Evolutionary conservation across 1,284 basidiomycete species (phyloP).

Genomic region (Quambalaria eucalypti): DNA sequence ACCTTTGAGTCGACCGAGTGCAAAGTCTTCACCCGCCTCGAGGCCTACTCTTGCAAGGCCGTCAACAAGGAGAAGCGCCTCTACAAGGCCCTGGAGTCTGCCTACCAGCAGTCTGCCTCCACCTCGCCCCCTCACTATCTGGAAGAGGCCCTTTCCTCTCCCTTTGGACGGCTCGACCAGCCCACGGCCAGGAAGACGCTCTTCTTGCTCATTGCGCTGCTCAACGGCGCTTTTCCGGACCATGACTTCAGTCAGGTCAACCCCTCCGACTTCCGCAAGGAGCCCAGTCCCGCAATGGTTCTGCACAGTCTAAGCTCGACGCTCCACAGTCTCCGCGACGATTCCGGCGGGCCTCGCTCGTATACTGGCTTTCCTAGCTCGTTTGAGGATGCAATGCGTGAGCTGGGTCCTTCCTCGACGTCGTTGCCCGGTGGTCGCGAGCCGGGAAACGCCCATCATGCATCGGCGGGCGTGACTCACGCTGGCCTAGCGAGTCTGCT

Average conservation of each 20-base stretch:
- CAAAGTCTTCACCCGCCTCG: slow-evolving; percentile 81
- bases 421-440: not conserved
- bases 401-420: not conserved
- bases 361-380: slow-evolving; percentile 31
- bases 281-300: slow-evolving; percentile 49
- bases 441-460: too few relatives aligned
- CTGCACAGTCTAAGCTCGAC: slow-evolving; percentile 43
- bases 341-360: slow-evolving; percentile 24
- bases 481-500: slow-evolving; percentile 76
- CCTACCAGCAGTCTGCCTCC: slow-evolving; percentile 36
- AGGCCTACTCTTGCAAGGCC: slow-evolving; percentile 96
- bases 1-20: slow-evolving; percentile 68
- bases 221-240: slow-evolving; percentile 95
- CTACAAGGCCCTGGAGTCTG: slow-evolving; percentile 65
- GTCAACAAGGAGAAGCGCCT: slow-evolving; percentile 93
- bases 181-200: slow-evolving; percentile 68
- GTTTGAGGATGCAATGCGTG: slow-evolving; percentile 24
- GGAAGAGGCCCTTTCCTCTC: slow-evolving; percentile 37
- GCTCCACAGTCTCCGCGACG: slow-evolving; percentile 34
- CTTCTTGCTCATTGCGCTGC: slow-evolving; percentile 86
- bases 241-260: slow-evolving; percentile 91
- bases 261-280: slow-evolving; percentile 71
- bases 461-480: slow-evolving; percentile 49
- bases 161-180: slow-evolving; percentile 50
- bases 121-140: slow-evolving; percentile 39